Evolutionary conservation across 805 yeast genomes (phyloP), one percentile per base, ranked within the genome.

Genomic region (Candida silvicultrix): DNA sequence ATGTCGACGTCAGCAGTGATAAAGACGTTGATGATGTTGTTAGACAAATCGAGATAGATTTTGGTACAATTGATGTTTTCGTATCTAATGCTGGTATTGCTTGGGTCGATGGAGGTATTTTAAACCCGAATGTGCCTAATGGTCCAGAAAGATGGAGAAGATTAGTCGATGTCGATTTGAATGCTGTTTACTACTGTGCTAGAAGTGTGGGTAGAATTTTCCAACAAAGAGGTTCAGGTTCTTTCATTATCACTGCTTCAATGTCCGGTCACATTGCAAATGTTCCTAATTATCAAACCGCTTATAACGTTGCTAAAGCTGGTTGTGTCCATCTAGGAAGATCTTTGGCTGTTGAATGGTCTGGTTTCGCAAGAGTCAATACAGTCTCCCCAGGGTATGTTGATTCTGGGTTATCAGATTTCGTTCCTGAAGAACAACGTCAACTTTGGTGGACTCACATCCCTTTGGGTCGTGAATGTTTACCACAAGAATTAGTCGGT

Each of bases 81-180:
- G 94, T 89, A 41, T 95, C 95, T 56, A 89, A 89, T 63, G 96
- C 96, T 14, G 96, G 96, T 38, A 80, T 87, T 41, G 81, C 89
- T 15, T 88, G 95, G 95, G 74, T 79, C 20, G 71, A 76, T 25
- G 89, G 90, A 20, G 76, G 76, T 18, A 62, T 80, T 50, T 62
- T 77, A 46, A 77, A 72, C 48, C 65, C 65, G 45, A 62, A 63
- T 29, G 50, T 60, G 42, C 58, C 60, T 22, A 66, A 65, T 43
- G 69, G 68, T 3, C 56, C 57, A 31, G 72, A 68, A 45, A 81
- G 79, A 56, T 89, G 95, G 90, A 70, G 75, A 62, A 79, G 78
- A 53, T 79, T 89, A 46, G 74, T 88, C 60, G 77, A 80, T 59
- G 78, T 85, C 45, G 94, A 89, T 62, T 70, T 89, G 50, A 82